A percentile compares a stretch with the other conserved stretches of the same genome.
These are phyloP conservation scores for Trichoderma sp. DNA, from an alignment of 2,329 filamentous ascomycete species.

Conservation along the genomic window DNA sequence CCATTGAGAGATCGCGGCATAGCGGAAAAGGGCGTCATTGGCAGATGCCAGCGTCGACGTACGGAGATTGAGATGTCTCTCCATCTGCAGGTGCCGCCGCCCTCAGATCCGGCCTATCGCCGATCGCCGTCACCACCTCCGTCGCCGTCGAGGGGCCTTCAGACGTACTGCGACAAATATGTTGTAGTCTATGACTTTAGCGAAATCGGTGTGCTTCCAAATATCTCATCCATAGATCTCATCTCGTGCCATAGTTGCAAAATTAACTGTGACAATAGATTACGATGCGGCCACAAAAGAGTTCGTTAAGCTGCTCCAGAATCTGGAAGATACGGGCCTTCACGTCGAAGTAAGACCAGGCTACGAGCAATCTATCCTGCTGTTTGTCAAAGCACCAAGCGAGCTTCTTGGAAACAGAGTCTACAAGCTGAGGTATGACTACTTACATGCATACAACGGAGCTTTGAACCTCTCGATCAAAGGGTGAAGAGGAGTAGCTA, in stretches of 20 bases:
- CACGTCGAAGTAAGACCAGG: conserved; percentile 74
- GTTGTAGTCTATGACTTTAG: conserved; percentile 47
- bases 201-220: conserved; percentile 38
- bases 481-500: neutral
- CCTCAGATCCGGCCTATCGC: conserved; percentile 14
- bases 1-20: neutral
- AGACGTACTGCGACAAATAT: conserved; percentile 46
- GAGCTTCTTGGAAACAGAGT: conserved; percentile 67
- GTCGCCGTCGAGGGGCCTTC: conserved; percentile 3
- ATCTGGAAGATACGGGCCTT: conserved; percentile 65
- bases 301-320: conserved; percentile 55
- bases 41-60: neutral
- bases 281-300: conserved; percentile 42
- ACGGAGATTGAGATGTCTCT: conserved; percentile 14
- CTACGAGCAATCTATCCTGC: conserved; percentile 65
- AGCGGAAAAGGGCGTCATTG: neutral
- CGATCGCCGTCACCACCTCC: conserved; percentile 15
- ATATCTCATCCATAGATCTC: neutral
- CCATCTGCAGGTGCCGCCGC: conserved; percentile 18
- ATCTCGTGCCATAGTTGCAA: no score
- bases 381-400: conserved; percentile 68
- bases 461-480: neutral
- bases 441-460: no score
- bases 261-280: conserved; percentile 35
- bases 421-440: conserved; percentile 64